These are phyloP conservation scores for Backusella australiensis DNA, from an alignment of 192 early-diverging fungal species.

Conservation along the genomic window DNA sequence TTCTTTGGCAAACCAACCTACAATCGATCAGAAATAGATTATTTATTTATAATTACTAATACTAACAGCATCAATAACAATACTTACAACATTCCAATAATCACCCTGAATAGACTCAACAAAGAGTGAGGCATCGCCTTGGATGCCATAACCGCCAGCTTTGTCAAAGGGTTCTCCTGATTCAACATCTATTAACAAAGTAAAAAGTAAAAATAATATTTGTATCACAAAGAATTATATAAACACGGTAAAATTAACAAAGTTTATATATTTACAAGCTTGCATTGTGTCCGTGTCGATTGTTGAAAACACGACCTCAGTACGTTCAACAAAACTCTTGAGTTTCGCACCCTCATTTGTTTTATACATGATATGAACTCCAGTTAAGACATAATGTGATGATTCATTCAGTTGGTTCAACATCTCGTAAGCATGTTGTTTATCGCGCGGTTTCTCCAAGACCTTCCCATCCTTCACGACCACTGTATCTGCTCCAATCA, in stretches of 20 bases:
- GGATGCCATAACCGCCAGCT: conserved; percentile 87
- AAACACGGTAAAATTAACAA: conserved; percentile 11
- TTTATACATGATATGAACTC: conserved; percentile 56
- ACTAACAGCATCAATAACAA: background rate
- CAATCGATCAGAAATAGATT: background rate
- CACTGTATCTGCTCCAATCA: conserved; percentile 87
- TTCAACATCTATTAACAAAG: conserved; percentile 35
- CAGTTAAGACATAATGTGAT: conserved; percentile 75
- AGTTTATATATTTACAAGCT: conserved; percentile 39
- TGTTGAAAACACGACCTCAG: conserved; percentile 63
- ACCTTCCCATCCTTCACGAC: conserved; percentile 63
- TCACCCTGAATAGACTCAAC: conserved; percentile 75
- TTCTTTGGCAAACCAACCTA: conserved; percentile 36
- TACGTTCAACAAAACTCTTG: conserved; percentile 55
- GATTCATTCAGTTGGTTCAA: conserved; percentile 57
- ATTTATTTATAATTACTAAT: background rate
- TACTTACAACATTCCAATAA: conserved; percentile 81
- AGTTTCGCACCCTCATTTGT: conserved; percentile 11
- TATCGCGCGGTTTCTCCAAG: conserved; percentile 77
- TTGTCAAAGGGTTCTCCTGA: conserved; percentile 65
- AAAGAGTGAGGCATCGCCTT: conserved; percentile 70
- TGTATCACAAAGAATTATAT: conserved; percentile 30
- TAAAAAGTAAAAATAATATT: background rate
- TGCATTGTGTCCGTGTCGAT: conserved; percentile 61
- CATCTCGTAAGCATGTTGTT: conserved; percentile 59